Percentiles rank a stretch among this genome's conserved stretches.
Evolutionary conservation across 2,329 filamentous ascomycete species (phyloP).

Genomic region (Alternaria dauci): DNA sequence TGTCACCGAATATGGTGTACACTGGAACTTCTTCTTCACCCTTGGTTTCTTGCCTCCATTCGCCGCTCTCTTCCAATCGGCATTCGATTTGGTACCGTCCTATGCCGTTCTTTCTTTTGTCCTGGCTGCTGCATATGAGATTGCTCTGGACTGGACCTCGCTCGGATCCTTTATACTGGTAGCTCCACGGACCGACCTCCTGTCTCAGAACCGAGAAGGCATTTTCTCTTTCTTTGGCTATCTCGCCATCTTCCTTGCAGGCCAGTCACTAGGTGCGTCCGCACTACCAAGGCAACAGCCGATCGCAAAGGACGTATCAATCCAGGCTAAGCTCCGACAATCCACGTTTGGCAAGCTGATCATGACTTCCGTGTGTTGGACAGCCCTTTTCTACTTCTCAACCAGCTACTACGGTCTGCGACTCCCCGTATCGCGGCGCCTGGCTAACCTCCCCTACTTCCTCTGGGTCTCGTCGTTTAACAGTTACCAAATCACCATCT

Average conservation of each 20-base stretch:
- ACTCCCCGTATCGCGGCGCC: constrained; percentile 79
- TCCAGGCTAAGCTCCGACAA: constrained; percentile 59
- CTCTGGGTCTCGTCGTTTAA: constrained; percentile 95
- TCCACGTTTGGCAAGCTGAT: constrained; percentile 70
- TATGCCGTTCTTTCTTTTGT: constrained; percentile 78
- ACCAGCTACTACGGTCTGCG: constrained; percentile 73
- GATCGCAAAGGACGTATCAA: constrained; percentile 56
- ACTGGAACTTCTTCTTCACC: constrained; percentile 99
- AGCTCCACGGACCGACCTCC: constrained; percentile 77
- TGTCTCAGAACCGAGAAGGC: constrained; percentile 93
- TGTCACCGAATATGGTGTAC: constrained; percentile 95
- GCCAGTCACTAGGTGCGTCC: constrained; percentile 82
- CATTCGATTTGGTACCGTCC: constrained; percentile 74
- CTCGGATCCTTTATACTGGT: constrained; percentile 84
- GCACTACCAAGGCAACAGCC: constrained; percentile 69
- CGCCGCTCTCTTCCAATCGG: constrained; percentile 80
- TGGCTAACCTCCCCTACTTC: constrained; percentile 93
- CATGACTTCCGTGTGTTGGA: constrained; percentile 73
- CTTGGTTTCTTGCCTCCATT: constrained; percentile 88
- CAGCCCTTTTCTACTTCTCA: constrained; percentile 71
- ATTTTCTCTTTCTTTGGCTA: constrained; percentile 96
- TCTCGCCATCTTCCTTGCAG: constrained; percentile 90
- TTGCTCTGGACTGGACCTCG: constrained; percentile 74
- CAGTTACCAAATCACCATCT: constrained; percentile 78
- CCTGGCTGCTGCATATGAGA: constrained; percentile 75